Evolutionary conservation across 2,329 filamentous ascomycete species (phyloP), one percentile per base, ranked within the genome.

Genomic region (Dothidotthia symphoricarpi): DNA sequence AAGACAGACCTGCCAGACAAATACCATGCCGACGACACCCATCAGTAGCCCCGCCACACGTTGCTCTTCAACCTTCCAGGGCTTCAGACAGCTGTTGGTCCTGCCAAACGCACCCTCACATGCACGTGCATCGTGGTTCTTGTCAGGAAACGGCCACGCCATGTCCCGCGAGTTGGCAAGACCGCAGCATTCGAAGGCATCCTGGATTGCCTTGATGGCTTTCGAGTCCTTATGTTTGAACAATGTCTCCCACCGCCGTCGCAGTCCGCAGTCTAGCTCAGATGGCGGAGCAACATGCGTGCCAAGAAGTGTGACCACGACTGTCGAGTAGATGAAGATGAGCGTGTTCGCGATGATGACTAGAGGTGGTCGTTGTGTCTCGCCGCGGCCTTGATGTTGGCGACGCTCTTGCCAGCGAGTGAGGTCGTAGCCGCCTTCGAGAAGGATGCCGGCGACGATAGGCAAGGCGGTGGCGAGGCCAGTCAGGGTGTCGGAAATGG

Each of bases 131-230:
- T 54, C 45, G 29, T 63, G 33, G 34, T 53, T 49, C 34, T 62
- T 47, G 36, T 67, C 39, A 36, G 70, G 70, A 41, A 85, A 86
- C 0, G 84, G 85, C 69, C 75, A 86, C 0, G 77, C 75, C 49
- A 76, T 77, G 53, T 88, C 82, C 19, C 58, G 63, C 17, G 78
- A 57, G 4, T 70, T 74, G 38, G 72, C 72, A 24, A 86, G 69
- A 0, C 85, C 85, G 49, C 85, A 88, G 67, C 85, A 88, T 6
- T 75, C 58, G 22, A 86, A 75, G 0, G 73, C 61, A 55, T 88
- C 80, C 54, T 88, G 85, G 34, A 88, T 82, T 2, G 66, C 62
- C 28, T 73, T 69, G 39, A 88, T 75, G 2, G 71, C 61, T 4
- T 56, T 53, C 1, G 46, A 71, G 37, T 85, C 69, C 43, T 81